phyloP scores from a whole-genome alignment of 371 early-diverging fungal species.

The Saksenaea oblongispora region DNA sequence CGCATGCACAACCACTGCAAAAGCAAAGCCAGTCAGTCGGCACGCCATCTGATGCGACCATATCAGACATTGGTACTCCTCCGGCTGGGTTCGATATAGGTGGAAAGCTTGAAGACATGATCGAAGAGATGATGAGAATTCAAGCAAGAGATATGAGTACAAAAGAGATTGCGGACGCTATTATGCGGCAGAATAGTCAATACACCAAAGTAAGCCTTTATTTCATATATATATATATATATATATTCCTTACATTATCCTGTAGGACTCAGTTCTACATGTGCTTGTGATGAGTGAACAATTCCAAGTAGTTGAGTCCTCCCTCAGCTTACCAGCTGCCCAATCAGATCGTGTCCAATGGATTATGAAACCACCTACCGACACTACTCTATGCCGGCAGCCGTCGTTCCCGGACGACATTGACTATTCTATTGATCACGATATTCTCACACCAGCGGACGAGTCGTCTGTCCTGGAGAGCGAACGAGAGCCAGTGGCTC shows the following conservation, averaged over 20 bases:
- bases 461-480: not conserved
- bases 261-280: slow-evolving; percentile 22
- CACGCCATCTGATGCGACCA: not conserved
- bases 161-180: not conserved
- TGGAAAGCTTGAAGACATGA: slow-evolving; percentile 15
- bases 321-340: not conserved
- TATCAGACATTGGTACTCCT: not conserved
- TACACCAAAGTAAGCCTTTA: not conserved
- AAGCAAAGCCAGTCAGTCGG: not conserved
- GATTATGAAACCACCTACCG: not conserved
- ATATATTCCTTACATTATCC: not conserved
- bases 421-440: not conserved
- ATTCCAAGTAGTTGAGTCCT: slow-evolving; percentile 18
- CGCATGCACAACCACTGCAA: not conserved
- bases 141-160: slow-evolving; percentile 4
- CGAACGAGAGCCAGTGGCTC: not conserved
- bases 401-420: not conserved
- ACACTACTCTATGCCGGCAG: not conserved
- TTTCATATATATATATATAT: not conserved
- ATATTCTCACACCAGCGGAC: not conserved
- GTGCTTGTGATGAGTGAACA: slow-evolving; percentile 23
- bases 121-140: slow-evolving; percentile 8
- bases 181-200: not conserved
- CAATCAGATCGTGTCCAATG: not conserved
- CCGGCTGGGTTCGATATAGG: slow-evolving; percentile 3